Evolutionary conservation across 2,329 filamentous ascomycete species (phyloP).

Genomic region (Dothideomycetes sp.): DNA sequence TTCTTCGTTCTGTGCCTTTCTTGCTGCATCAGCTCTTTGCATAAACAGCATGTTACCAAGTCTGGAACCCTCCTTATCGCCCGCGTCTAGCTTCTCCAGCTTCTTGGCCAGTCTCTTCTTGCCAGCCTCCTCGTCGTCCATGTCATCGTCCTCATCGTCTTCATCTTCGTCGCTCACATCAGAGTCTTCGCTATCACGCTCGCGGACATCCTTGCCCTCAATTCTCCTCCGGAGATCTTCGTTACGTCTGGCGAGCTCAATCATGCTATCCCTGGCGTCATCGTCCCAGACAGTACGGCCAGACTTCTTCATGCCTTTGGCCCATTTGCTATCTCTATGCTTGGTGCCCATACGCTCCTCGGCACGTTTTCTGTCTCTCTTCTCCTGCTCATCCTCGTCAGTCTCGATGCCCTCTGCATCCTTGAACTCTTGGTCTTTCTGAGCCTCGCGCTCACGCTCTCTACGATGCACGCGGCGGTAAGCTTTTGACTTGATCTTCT

Average conservation of each 20-base stretch:
- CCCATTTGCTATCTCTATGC: slow-evolving; percentile 85
- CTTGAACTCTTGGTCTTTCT: slow-evolving; percentile 44
- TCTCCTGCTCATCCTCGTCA: slow-evolving; percentile 54
- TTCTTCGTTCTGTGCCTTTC: slow-evolving; percentile 71
- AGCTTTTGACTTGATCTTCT: slow-evolving; percentile 97
- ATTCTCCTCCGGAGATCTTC: slow-evolving; percentile 73
- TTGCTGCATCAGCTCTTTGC: slow-evolving; percentile 72
- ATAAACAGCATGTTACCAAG: slow-evolving; percentile 88
- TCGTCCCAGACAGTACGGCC: slow-evolving; percentile 83
- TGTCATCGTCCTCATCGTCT: slow-evolving; percentile 52
- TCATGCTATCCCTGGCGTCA: slow-evolving; percentile 64
- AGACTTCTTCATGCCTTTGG: slow-evolving; percentile 68
- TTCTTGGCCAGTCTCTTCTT: slow-evolving; percentile 20
- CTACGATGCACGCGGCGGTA: slow-evolving; percentile 88
- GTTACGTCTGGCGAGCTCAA: slow-evolving; percentile 70
- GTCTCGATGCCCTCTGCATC: slow-evolving; percentile 48
- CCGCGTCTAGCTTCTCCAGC: slow-evolving; percentile 29
- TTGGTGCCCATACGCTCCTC: slow-evolving; percentile 76
- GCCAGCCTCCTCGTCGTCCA: slow-evolving; percentile 39
- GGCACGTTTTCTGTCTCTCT: slow-evolving; percentile 62
- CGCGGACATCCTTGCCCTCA: slow-evolving; percentile 55
- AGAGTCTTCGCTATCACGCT: slow-evolving; percentile 20
- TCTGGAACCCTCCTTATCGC: slow-evolving; percentile 36
- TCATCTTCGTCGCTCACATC: slow-evolving; percentile 39
- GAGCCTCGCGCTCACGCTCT: slow-evolving; percentile 50